Percentiles rank a stretch among this genome's conserved stretches.
phyloP scores from a whole-genome alignment of 1,139 yeast species.

The Lodderomyces metapsilosis region DNA sequence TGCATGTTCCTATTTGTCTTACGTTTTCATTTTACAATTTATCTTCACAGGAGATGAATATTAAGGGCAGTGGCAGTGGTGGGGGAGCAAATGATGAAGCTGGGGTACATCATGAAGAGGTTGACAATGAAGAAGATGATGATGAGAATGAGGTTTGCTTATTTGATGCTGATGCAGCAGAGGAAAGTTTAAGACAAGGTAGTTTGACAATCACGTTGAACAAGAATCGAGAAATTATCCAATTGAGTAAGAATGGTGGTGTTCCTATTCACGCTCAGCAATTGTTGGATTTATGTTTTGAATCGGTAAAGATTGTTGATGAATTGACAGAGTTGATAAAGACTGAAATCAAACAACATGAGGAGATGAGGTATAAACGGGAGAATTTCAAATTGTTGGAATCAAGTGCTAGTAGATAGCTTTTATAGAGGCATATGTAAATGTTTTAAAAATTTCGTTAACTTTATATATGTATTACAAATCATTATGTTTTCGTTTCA shows the following conservation, averaged over 20 bases:
- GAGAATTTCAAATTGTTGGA: slow-evolving; percentile 34
- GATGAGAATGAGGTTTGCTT: slow-evolving; percentile 45
- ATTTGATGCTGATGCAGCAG: slow-evolving; percentile 75
- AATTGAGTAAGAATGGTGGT: slow-evolving; percentile 88
- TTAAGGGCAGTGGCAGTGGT: slow-evolving; percentile 54
- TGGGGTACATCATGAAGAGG: neutral
- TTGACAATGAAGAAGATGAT: neutral
- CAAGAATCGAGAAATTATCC: slow-evolving; percentile 87
- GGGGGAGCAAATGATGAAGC: neutral
- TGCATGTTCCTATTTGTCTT: slow-evolving; percentile 91
- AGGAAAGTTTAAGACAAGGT: slow-evolving; percentile 77
- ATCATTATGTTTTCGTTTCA: no score
- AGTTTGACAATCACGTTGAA: slow-evolving; percentile 81
- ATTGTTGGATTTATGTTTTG: slow-evolving; percentile 65
- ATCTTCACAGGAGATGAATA: slow-evolving; percentile 60
- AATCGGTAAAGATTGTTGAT: slow-evolving; percentile 65
- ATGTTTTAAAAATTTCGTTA: slow-evolving; percentile 1
- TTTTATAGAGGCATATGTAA: no score
- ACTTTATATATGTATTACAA: neutral
- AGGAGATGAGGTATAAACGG: slow-evolving; percentile 30
- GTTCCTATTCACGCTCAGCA: slow-evolving; percentile 74
- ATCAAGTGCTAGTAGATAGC: slow-evolving; percentile 34
- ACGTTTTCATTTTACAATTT: slow-evolving; percentile 77
- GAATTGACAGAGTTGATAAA: slow-evolving; percentile 65
- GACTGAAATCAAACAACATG: slow-evolving; percentile 55